Percentiles rank a stretch among this genome's conserved stretches.
Evolutionary conservation across 106 monocot genomes (phyloP).

Genomic region (Hemerocallis citrina): DNA sequence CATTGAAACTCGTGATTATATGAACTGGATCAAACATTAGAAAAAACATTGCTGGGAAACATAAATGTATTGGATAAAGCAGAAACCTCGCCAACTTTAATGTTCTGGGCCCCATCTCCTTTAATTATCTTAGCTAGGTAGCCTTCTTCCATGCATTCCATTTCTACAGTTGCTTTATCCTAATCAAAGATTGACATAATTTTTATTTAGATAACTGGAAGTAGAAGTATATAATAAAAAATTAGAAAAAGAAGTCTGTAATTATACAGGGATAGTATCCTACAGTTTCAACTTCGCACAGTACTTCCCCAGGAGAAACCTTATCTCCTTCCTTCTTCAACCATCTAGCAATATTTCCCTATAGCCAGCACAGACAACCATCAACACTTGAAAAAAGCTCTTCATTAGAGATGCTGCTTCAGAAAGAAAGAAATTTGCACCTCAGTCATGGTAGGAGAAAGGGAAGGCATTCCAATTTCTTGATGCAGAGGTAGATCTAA

Average conservation of each 20-base stretch:
- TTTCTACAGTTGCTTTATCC: constrained; percentile 98
- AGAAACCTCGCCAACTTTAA: constrained; percentile 97
- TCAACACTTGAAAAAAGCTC: too few species aligned
- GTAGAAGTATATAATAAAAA: neutral
- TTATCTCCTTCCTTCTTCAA: constrained; percentile 98
- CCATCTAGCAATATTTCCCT: constrained; percentile 98
- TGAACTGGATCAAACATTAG: neutral
- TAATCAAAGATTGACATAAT: constrained; percentile 16
- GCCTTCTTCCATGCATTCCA: constrained; percentile 99
- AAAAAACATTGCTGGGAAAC: neutral
- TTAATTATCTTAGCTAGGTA: constrained; percentile 89
- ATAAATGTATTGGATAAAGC: neutral
- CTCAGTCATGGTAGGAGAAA: constrained; percentile 99
- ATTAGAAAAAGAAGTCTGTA: neutral
- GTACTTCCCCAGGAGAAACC: constrained; percentile 94
- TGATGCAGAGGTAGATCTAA: constrained; percentile 81
- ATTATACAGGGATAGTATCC: constrained; percentile 6
- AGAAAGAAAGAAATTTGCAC: constrained; percentile 11
- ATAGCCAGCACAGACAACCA: constrained; percentile 5
- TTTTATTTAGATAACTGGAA: neutral
- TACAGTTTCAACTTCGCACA: constrained; percentile 99
- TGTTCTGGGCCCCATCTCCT: constrained; percentile 83
- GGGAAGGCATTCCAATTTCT: constrained; percentile 88
- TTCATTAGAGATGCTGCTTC: too few species aligned
- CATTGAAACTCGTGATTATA: too few species aligned